Conservation (phyloP, 1,139 yeast species). For the Suhomyces ambrosiae region DNA sequence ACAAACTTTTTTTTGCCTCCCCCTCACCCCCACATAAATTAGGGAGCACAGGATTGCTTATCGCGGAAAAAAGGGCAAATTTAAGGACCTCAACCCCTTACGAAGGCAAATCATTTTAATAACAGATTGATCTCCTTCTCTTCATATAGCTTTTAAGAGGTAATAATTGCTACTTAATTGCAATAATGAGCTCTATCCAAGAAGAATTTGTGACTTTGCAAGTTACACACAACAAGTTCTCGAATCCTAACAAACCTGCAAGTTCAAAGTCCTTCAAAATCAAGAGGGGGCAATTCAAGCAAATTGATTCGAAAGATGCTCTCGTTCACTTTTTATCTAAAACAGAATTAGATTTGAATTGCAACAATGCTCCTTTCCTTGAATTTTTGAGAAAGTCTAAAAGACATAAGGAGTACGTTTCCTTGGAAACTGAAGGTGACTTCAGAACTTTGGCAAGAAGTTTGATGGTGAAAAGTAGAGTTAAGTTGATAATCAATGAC, state of each 20-base stretch:
- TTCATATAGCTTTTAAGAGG: no score
- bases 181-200: constrained; percentile 3
- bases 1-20: constrained; percentile 1
- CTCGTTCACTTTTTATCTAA: constrained; percentile 15
- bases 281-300: constrained; percentile 8
- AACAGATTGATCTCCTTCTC: no score
- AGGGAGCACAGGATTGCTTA: constrained; percentile 8
- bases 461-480: constrained; percentile 45
- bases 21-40: constrained; percentile 4
- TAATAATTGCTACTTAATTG: no score
- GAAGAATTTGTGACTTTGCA: constrained; percentile 8
- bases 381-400: constrained; percentile 41
- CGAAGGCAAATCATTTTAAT: constrained; percentile 16
- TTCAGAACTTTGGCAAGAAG: constrained; percentile 51
- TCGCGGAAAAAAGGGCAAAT: constrained; percentile 8
- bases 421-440: constrained; percentile 42
- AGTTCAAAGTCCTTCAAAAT: constrained; percentile 6
- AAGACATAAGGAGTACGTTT: constrained; percentile 43
- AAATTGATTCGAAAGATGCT: constrained; percentile 16
- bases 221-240: constrained; percentile 16
- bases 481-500: constrained; percentile 34
- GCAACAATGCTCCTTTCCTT: constrained; percentile 11
- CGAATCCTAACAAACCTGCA: constrained; percentile 3
- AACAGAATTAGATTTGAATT: constrained; percentile 12
- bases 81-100: constrained; percentile 13